Evolutionary conservation across 2,329 filamentous ascomycete species (phyloP).

Genomic region (Tolypocladium ophioglossoides): DNA sequence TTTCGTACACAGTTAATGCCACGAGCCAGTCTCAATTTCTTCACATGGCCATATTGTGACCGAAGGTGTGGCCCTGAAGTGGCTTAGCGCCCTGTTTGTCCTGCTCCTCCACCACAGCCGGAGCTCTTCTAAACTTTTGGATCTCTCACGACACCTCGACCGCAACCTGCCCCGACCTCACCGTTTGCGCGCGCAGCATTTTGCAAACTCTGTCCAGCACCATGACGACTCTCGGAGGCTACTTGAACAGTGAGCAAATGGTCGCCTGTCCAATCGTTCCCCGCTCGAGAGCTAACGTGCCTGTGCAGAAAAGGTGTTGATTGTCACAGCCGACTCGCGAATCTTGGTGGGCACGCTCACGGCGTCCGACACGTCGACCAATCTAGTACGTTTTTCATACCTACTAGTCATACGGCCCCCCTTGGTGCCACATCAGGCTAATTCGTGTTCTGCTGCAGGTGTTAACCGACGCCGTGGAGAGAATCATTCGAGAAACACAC

Average conservation of each 20-base stretch:
- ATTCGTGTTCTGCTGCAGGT: slow-evolving; percentile 38
- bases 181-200: not conserved
- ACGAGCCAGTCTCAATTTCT: not conserved
- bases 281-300: not conserved
- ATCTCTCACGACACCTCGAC: not conserved
- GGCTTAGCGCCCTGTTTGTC: not conserved
- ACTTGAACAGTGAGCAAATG: slow-evolving; percentile 28
- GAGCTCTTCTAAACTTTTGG: not conserved
- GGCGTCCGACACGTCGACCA: slow-evolving; percentile 84
- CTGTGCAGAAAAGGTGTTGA: slow-evolving; percentile 70
- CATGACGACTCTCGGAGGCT: slow-evolving; percentile 35
- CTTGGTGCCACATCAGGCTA: not conserved
- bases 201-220: slow-evolving; percentile 1
- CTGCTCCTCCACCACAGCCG: not conserved
- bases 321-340: slow-evolving; percentile 86
- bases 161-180: not conserved
- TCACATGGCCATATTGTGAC: not conserved
- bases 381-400: slow-evolving; percentile 46
- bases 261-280: not conserved
- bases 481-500: slow-evolving; percentile 78
- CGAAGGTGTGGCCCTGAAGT: not conserved
- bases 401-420: not conserved
- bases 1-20: too few species aligned
- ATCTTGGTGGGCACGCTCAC: slow-evolving; percentile 75
- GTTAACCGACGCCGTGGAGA: slow-evolving; percentile 71